phyloP scores from a whole-genome alignment of 2,329 filamentous ascomycete species.

The Bertia moriformis region DNA sequence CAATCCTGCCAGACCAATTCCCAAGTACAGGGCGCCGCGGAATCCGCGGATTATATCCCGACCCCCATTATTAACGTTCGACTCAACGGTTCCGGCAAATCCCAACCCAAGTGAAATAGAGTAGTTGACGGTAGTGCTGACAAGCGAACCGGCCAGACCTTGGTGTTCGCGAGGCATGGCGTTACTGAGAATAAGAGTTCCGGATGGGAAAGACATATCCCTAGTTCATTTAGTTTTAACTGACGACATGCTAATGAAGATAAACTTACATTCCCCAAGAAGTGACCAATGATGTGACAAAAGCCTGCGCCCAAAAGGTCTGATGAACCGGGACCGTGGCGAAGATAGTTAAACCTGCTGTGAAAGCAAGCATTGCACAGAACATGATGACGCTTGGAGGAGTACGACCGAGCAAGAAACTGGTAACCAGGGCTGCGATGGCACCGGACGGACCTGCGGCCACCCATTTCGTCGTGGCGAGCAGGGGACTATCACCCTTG shows the following conservation, averaged over 20 bases:
- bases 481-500: conserved; percentile 23
- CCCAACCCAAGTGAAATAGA: conserved; percentile 23
- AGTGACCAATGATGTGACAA: conserved; percentile 41
- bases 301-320: conserved; percentile 50
- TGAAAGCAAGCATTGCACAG: conserved; percentile 20
- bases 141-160: conserved; percentile 18
- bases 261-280: conserved; percentile 50
- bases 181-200: conserved; percentile 33
- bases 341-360: conserved; percentile 20
- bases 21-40: conserved; percentile 20
- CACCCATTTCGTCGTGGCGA: conserved; percentile 26
- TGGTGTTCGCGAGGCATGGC: conserved; percentile 20
- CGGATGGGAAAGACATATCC: conserved; percentile 54
- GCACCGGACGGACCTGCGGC: conserved; percentile 27
- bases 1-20: conserved; percentile 14
- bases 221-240: no score
- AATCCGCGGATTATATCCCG: conserved; percentile 17
- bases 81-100: conserved; percentile 24
- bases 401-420: conserved; percentile 9
- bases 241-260: no score
- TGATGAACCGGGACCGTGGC: conserved; percentile 33
- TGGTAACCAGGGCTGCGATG: conserved; percentile 24
- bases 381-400: conserved; percentile 14
- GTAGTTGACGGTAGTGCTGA: conserved; percentile 25
- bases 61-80: conserved; percentile 17